These are phyloP conservation scores for Trichoderma aggressivum DNA, from an alignment of 2,329 filamentous ascomycete species.

Conservation along the genomic window DNA sequence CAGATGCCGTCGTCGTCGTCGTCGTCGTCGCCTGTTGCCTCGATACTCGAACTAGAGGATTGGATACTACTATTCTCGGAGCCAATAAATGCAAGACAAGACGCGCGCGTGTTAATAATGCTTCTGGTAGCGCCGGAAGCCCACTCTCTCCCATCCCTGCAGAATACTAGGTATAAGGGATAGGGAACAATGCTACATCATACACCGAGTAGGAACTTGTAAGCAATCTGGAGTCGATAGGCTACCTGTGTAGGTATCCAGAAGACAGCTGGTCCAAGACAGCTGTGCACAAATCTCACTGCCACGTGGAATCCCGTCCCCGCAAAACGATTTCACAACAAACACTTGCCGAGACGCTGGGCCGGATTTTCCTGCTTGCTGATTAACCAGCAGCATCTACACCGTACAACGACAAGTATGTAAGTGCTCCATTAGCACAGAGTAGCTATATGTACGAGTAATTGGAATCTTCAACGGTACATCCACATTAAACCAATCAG, in stretches of 20 bases:
- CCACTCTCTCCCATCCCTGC: not conserved
- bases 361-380: not conserved
- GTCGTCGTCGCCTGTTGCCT: not conserved
- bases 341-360: not conserved
- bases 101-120: not conserved
- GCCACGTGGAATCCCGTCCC: not conserved
- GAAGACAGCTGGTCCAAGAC: not conserved
- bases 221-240: not conserved
- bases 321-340: not conserved
- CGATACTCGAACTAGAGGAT: not conserved
- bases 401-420: too few relatives aligned
- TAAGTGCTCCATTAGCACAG: not conserved
- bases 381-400: too few relatives aligned
- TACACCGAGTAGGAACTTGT: not conserved
- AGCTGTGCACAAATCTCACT: not conserved
- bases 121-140: not conserved
- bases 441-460: not conserved
- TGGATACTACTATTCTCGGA: not conserved
- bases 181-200: not conserved
- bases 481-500: not conserved
- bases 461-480: not conserved
- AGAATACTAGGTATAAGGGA: too few relatives aligned
- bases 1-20: not conserved
- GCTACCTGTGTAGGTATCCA: too few relatives aligned
- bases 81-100: not conserved